phyloP scores from a whole-genome alignment of 331 rosid species.

The Stylosanthes scabra region DNA sequence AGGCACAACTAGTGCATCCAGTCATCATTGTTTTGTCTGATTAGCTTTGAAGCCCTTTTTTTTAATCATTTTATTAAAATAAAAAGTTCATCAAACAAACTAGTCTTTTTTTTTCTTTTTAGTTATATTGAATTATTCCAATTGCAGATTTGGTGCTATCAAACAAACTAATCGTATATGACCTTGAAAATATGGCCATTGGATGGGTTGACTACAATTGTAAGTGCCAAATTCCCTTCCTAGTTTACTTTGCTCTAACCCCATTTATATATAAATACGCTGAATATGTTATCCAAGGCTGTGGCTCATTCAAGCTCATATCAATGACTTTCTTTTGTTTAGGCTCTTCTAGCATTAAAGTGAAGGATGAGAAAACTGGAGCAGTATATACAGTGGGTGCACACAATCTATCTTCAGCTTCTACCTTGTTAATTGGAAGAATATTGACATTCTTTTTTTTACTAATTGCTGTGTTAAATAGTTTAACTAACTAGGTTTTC shows the following conservation, averaged over 20 bases:
- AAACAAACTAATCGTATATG: conserved; percentile 80
- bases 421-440: conserved; percentile 52
- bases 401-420: conserved; percentile 69
- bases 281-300: conserved; percentile 8
- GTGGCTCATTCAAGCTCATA: conserved; percentile 1
- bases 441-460: conserved; percentile 57
- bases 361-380: conserved; percentile 72
- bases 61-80: too few relatives aligned
- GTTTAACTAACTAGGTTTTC: conserved; percentile 37
- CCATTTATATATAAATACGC: conserved; percentile 5
- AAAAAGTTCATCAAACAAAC: neutral
- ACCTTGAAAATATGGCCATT: conserved; percentile 75
- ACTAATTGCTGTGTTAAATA: conserved; percentile 53
- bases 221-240: conserved; percentile 56
- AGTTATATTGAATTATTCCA: conserved; percentile 20
- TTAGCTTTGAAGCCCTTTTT: neutral
- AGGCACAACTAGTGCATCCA: conserved; percentile 12
- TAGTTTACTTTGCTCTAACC: conserved; percentile 1
- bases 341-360: conserved; percentile 88
- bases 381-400: conserved; percentile 62
- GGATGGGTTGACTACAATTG: conserved; percentile 94
- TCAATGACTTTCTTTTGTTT: conserved; percentile 9
- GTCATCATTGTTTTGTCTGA: neutral
- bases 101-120: neutral
- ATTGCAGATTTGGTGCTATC: conserved; percentile 90